Evolutionary conservation across 352 stramenopile genomes (phyloP).

Genomic region (Pythium chondricola): DNA sequence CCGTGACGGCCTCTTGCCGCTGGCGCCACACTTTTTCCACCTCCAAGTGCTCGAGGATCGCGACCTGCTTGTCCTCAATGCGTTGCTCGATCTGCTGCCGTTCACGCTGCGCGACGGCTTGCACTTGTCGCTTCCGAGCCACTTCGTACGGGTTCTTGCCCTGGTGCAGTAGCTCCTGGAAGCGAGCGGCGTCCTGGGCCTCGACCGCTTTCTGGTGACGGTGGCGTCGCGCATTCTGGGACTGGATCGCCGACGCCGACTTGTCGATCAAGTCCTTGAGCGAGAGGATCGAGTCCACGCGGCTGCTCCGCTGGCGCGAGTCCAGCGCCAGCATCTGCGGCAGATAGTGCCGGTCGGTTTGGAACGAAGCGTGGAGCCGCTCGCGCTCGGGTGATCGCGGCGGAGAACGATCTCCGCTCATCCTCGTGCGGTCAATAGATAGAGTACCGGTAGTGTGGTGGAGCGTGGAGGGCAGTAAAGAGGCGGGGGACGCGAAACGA

Average conservation of each 20-base stretch:
- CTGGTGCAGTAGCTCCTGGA: constrained; percentile 51
- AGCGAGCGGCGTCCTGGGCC: constrained; percentile 27
- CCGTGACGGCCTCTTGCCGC: constrained; percentile 32
- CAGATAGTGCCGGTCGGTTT: constrained; percentile 40
- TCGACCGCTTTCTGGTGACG: constrained; percentile 22
- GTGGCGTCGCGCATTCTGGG: constrained; percentile 32
- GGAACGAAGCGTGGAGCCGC: constrained; percentile 45
- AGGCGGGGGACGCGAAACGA: constrained; percentile 21
- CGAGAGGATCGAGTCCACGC: constrained; percentile 46
- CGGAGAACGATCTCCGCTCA: background rate
- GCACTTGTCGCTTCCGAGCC: constrained; percentile 36
- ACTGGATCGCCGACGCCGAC: constrained; percentile 34
- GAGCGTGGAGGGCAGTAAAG: no score
- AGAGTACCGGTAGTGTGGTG: no score
- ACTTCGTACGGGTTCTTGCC: constrained; percentile 80
- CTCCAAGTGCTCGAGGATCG: constrained; percentile 47
- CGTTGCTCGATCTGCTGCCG: constrained; percentile 33
- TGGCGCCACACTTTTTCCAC: constrained; percentile 35
- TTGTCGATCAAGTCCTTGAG: constrained; percentile 56
- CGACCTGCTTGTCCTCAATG: constrained; percentile 46
- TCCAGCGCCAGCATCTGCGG: constrained; percentile 31
- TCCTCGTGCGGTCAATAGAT: no score
- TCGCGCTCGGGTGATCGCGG: constrained; percentile 27
- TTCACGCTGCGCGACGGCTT: constrained; percentile 27
- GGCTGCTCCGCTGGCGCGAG: constrained; percentile 22